Conservation (phyloP, 2,329 filamentous ascomycete genomes). For the Plenodomus biglobosus region DNA sequence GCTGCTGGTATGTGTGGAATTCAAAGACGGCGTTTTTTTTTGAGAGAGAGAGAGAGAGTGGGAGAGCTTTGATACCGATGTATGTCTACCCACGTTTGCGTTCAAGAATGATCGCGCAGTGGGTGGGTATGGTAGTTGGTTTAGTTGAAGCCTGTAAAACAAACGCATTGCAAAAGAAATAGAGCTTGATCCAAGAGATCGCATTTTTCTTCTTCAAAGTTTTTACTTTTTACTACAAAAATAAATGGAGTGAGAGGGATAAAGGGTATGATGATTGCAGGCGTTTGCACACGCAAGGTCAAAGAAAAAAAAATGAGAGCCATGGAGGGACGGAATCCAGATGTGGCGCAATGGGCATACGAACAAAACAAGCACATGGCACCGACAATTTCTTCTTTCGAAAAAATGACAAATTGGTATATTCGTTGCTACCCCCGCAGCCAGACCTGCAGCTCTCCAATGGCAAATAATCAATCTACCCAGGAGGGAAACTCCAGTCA, state of each 20-base stretch:
- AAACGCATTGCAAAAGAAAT: slow-evolving; percentile 27
- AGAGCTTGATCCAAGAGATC: slow-evolving; percentile 32
- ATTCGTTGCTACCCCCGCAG: no score
- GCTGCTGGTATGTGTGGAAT: slow-evolving; percentile 1
- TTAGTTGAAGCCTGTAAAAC: slow-evolving; percentile 20
- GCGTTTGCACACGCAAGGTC: no score
- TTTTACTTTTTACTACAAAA: no score
- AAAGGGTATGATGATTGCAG: no score
- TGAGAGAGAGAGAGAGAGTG: no score
- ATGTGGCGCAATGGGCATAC: no score
- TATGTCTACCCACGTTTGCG: slow-evolving; percentile 26
- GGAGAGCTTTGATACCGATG: slow-evolving; percentile 44
- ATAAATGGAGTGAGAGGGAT: no score
- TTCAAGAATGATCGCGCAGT: slow-evolving; percentile 11
- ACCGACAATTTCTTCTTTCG: background rate
- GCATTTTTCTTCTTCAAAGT: slow-evolving; percentile 8
- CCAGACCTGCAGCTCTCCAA: background rate
- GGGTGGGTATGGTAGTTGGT: slow-evolving; percentile 9
- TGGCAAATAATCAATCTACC: no score
- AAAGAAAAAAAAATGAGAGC: no score
- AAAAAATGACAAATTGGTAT: slow-evolving; percentile 18
- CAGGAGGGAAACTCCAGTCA: slow-evolving; percentile 1
- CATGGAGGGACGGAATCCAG: no score
- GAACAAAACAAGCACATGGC: no score
- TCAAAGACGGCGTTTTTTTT: slow-evolving; percentile 14